These are phyloP conservation scores for Xerocomellus chrysenteron DNA, from an alignment of 768 basidiomycete genomes.

Conservation along the genomic window DNA sequence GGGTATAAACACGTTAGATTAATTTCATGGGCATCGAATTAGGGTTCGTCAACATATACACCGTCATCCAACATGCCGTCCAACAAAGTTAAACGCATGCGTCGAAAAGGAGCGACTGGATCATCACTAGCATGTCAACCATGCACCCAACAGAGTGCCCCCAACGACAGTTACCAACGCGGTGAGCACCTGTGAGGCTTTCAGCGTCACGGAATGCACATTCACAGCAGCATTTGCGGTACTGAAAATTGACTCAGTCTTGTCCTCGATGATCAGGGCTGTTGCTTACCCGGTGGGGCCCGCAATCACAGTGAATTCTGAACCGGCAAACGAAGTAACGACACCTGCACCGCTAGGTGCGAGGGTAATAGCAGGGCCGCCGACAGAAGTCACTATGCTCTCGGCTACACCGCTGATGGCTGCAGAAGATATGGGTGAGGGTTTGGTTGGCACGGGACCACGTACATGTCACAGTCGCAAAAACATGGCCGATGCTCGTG, in stretches of 20 bases:
- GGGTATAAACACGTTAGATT: not conserved
- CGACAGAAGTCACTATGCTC: conserved; percentile 58
- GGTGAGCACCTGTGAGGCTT: conserved; percentile 28
- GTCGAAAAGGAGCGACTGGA: not conserved
- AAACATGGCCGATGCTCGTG: not conserved
- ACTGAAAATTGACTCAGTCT: conserved; percentile 5
- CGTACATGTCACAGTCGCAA: conserved; percentile 28
- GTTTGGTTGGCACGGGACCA: not conserved
- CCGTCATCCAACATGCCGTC: not conserved
- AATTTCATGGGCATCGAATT: not conserved
- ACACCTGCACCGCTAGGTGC: conserved; percentile 42
- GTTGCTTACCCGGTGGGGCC: conserved; percentile 15
- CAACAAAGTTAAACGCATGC: not conserved
- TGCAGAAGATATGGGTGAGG: conserved; percentile 21
- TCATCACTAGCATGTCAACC: conserved; percentile 31
- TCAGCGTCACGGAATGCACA: conserved; percentile 13
- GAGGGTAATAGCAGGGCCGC: conserved; percentile 60
- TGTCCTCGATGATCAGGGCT: not conserved
- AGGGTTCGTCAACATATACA: not conserved
- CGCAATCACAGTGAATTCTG: conserved; percentile 48
- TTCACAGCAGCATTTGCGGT: conserved; percentile 15
- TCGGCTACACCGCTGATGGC: conserved; percentile 52
- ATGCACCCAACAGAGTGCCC: conserved; percentile 40
- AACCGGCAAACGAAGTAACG: conserved; percentile 53
- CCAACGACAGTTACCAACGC: conserved; percentile 30